Conservation (phyloP, 768 basidiomycete species). For the Mycena rebaudengoi region DNA sequence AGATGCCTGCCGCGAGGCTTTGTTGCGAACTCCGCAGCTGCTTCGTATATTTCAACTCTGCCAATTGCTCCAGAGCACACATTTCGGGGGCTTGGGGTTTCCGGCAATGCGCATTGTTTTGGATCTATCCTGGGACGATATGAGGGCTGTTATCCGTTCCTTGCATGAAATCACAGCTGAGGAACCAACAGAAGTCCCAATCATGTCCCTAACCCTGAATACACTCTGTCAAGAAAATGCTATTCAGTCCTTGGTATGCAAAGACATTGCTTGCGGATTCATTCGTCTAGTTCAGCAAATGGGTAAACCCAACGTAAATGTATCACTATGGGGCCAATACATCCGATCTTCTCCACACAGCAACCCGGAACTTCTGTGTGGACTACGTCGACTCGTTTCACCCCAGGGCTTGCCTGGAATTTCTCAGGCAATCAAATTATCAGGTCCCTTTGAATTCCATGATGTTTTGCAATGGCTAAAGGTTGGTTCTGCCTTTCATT, state of each 20-base stretch:
- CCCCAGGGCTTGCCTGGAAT: no score
- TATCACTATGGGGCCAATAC: not conserved
- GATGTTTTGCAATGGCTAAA: not conserved
- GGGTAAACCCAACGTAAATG: not conserved
- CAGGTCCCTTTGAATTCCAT: not conserved
- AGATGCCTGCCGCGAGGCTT: not conserved
- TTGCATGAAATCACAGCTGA: not conserved
- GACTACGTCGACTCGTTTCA: not conserved
- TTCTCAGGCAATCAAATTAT: no score
- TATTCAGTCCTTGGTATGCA: not conserved
- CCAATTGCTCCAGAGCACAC: not conserved
- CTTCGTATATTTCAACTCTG: not conserved
- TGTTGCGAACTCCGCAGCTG: not conserved
- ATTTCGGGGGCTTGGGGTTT: not conserved
- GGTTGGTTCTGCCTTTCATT: not conserved
- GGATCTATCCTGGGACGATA: constrained; percentile 4
- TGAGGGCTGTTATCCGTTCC: not conserved
- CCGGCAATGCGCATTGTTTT: not conserved
- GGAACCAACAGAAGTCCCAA: not conserved
- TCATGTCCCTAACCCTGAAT: not conserved
- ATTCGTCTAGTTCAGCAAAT: not conserved
- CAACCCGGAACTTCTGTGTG: not conserved
- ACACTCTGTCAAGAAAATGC: not conserved
- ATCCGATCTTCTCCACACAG: not conserved
- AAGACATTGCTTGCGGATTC: not conserved